Evolutionary conservation across 148 eudicot genomes (phyloP).

Genomic region (Dianthus caryophyllus): DNA sequence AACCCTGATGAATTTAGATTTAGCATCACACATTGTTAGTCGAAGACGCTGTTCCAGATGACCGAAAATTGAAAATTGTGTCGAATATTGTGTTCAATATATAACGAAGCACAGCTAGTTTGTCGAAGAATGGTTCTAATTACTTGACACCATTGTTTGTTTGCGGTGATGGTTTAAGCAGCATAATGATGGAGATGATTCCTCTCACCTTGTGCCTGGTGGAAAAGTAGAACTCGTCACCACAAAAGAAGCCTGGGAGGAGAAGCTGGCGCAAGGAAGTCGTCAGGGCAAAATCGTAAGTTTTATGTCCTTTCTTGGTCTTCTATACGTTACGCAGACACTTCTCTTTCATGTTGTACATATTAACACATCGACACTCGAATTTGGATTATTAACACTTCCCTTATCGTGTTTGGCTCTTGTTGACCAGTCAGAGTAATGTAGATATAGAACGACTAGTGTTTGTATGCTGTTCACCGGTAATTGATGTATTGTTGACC

Average conservation of each 20-base stretch:
- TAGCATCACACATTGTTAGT: neutral
- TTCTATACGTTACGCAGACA: too few relatives aligned
- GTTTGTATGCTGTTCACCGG: too few relatives aligned
- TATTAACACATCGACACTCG: too few relatives aligned
- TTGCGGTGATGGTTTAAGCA: conserved; percentile 27
- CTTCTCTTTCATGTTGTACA: too few relatives aligned
- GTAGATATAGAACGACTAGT: too few relatives aligned
- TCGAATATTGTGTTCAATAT: too few relatives aligned
- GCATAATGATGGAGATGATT: conserved; percentile 41
- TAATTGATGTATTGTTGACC: too few relatives aligned
- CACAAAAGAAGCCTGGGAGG: conserved; percentile 70
- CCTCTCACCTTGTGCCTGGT: conserved; percentile 55
- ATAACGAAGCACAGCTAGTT: too few relatives aligned
- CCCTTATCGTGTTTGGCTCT: too few relatives aligned
- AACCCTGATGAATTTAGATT: neutral
- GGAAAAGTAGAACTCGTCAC: conserved; percentile 78
- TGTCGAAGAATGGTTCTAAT: neutral
- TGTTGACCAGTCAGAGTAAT: too few relatives aligned
- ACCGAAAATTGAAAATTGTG: too few relatives aligned
- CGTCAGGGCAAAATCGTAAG: conserved; percentile 74
- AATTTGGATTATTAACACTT: too few relatives aligned
- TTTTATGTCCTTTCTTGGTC: conserved; percentile 7
- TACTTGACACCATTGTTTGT: conserved; percentile 3
- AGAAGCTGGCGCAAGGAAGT: conserved; percentile 58
- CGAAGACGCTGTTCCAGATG: neutral